Percentiles rank a stretch among this genome's conserved stretches.
Evolutionary conservation across 441 rosid species (phyloP).

Genomic region (Gossypium trilobum): DNA sequence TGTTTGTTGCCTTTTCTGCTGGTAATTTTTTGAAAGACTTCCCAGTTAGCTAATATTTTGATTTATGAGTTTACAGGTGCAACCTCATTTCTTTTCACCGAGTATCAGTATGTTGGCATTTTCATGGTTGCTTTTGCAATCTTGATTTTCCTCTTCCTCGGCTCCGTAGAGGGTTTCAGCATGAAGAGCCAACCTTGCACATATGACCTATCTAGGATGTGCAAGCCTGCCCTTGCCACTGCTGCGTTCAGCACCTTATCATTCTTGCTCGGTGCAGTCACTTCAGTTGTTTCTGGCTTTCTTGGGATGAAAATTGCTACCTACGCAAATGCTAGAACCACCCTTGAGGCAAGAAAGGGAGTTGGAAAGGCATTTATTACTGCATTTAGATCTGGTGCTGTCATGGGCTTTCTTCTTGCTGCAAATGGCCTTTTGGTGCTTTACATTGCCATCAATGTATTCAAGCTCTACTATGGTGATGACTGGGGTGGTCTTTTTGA

Average conservation of each 20-base stretch:
- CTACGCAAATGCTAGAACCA: slow-evolving; percentile 39
- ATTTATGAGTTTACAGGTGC: slow-evolving; percentile 45
- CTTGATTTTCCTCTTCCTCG: slow-evolving; percentile 78
- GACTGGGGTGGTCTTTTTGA: slow-evolving; percentile 91
- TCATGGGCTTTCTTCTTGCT: slow-evolving; percentile 97
- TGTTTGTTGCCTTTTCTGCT: neutral
- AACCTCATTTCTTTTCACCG: slow-evolving; percentile 75
- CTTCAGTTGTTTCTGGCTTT: slow-evolving; percentile 82
- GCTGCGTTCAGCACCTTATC: slow-evolving; percentile 77
- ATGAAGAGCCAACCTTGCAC: slow-evolving; percentile 66
- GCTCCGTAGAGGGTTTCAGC: slow-evolving; percentile 86
- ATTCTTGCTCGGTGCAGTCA: slow-evolving; percentile 72
- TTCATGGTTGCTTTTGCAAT: slow-evolving; percentile 81
- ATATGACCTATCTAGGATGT: slow-evolving; percentile 45
- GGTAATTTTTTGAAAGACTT: neutral
- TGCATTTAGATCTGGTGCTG: slow-evolving; percentile 92
- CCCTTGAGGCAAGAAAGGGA: slow-evolving; percentile 86
- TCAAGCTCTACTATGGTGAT: slow-evolving; percentile 80
- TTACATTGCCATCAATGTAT: slow-evolving; percentile 60
- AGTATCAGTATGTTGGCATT: slow-evolving; percentile 70
- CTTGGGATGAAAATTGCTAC: slow-evolving; percentile 91
- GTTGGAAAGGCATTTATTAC: slow-evolving; percentile 86
- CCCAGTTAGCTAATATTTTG: neutral
- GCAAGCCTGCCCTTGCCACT: slow-evolving; percentile 91
- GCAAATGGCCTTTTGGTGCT: slow-evolving; percentile 92